phyloP scores from a whole-genome alignment of 108 stramenopile species.

The Pinguiococcus pyrenoidosus region DNA sequence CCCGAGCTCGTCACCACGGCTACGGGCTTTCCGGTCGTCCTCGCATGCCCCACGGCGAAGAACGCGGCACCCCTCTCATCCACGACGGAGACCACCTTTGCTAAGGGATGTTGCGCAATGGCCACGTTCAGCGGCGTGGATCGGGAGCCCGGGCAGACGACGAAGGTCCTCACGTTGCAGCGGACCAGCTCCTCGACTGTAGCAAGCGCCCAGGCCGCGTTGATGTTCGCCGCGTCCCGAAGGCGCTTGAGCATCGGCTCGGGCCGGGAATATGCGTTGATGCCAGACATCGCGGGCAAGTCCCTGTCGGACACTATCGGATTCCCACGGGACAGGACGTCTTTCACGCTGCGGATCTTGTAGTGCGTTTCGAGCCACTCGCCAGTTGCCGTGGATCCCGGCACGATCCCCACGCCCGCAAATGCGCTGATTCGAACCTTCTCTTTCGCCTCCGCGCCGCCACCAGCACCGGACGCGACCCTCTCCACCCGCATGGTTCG shows the following conservation, averaged over 20 bases:
- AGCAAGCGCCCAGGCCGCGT: conserved; percentile 67
- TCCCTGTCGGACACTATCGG: no score
- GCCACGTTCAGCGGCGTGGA: conserved; percentile 73
- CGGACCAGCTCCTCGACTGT: conserved; percentile 75
- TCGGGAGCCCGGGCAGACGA: conserved; percentile 75
- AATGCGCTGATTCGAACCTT: no score
- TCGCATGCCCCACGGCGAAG: conserved; percentile 67
- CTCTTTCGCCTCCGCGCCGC: background rate
- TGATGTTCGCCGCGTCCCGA: conserved; percentile 40
- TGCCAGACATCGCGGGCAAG: conserved; percentile 10
- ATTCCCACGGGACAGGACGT: no score
- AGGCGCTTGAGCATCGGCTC: background rate
- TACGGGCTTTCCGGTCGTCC: conserved; percentile 47
- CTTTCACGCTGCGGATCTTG: no score
- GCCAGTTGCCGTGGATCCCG: conserved; percentile 10
- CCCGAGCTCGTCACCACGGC: conserved; percentile 76
- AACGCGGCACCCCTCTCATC: conserved; percentile 87
- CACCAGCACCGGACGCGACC: background rate
- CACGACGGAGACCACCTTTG: background rate
- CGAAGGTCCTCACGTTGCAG: conserved; percentile 61
- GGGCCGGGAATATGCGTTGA: conserved; percentile 6
- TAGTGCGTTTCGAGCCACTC: conserved; percentile 18
- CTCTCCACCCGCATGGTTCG: conserved; percentile 9
- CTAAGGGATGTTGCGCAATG: conserved; percentile 18
- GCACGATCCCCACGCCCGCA: conserved; percentile 25